Percentiles rank a stretch among this genome's conserved stretches.
Conservation (phyloP, 495 filamentous ascomycete genomes). For the Xylaria grammica region DNA sequence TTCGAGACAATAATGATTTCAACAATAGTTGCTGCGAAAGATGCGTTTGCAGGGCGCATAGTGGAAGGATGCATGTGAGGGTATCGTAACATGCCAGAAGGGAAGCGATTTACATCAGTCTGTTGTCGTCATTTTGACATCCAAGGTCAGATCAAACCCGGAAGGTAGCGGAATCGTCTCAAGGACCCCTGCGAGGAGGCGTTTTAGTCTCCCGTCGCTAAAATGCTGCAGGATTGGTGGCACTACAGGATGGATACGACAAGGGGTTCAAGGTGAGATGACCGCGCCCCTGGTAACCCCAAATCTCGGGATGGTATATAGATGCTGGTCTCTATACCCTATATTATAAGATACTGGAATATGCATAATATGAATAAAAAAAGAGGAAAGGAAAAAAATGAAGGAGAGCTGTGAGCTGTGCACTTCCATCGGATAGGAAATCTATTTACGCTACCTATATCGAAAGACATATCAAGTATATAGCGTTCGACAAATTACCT, state of each 20-base stretch:
- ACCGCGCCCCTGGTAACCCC: not conserved
- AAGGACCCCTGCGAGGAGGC: slow-evolving; percentile 25
- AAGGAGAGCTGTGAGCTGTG: too few relatives aligned
- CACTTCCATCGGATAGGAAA: too few relatives aligned
- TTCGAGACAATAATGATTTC: too few relatives aligned
- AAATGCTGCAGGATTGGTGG: not conserved
- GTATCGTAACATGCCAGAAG: not conserved
- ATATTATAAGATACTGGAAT: too few relatives aligned
- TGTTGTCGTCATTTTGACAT: not conserved
- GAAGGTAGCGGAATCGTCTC: slow-evolving; percentile 35
- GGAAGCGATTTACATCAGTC: not conserved
- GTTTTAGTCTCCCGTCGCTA: slow-evolving; percentile 25
- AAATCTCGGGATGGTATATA: slow-evolving; percentile 1
- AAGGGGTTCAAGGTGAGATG: slow-evolving; percentile 1
- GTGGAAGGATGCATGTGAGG: not conserved
- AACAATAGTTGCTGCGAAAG: not conserved
- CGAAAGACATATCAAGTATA: too few relatives aligned
- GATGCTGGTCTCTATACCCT: too few relatives aligned
- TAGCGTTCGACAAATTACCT: too few relatives aligned
- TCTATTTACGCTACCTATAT: too few relatives aligned
- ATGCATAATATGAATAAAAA: too few relatives aligned
- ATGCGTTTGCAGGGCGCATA: not conserved
- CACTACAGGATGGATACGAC: too few relatives aligned
- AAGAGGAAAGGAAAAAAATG: too few relatives aligned
- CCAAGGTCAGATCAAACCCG: slow-evolving; percentile 30